phyloP scores from a whole-genome alignment of 192 early-diverging fungal species.

The Backusella morwellensis region DNA sequence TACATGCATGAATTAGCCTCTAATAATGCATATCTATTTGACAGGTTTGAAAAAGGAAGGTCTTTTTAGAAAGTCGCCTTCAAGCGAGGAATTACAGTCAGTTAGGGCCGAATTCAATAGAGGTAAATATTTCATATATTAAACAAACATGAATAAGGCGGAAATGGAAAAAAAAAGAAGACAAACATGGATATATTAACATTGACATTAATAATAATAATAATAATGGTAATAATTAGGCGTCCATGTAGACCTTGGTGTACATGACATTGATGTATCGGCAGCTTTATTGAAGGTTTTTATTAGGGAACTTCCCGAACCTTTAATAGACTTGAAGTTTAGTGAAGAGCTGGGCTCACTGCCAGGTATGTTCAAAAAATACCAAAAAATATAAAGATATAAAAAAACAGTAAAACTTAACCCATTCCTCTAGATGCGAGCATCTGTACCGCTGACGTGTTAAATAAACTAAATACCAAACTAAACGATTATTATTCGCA shows the following conservation, averaged over 20 bases:
- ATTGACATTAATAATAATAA: background rate
- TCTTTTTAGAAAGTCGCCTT: constrained; percentile 84
- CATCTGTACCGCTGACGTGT: background rate
- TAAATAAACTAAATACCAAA: constrained; percentile 25
- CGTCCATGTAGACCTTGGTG: constrained; percentile 52
- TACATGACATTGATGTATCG: constrained; percentile 78
- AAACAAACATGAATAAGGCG: background rate
- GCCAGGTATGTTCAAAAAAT: constrained; percentile 11
- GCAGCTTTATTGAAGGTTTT: constrained; percentile 83
- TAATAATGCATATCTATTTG: background rate
- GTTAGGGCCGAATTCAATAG: constrained; percentile 60
- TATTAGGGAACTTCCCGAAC: constrained; percentile 77
- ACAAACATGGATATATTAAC: background rate
- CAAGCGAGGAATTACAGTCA: constrained; percentile 62
- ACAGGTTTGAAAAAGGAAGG: constrained; percentile 76
- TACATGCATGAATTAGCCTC: background rate
- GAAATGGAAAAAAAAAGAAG: background rate
- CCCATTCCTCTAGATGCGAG: constrained; percentile 3
- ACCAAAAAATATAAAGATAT: background rate
- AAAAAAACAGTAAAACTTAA: background rate
- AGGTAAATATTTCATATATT: constrained; percentile 22
- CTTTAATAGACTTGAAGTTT: constrained; percentile 64
- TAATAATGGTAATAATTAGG: constrained; percentile 27
- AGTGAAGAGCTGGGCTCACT: constrained; percentile 49
- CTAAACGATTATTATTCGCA: constrained; percentile 37